Base-by-base conservation (phyloP, 148 eudicot genomes). In the Drosera capensis region DNA sequence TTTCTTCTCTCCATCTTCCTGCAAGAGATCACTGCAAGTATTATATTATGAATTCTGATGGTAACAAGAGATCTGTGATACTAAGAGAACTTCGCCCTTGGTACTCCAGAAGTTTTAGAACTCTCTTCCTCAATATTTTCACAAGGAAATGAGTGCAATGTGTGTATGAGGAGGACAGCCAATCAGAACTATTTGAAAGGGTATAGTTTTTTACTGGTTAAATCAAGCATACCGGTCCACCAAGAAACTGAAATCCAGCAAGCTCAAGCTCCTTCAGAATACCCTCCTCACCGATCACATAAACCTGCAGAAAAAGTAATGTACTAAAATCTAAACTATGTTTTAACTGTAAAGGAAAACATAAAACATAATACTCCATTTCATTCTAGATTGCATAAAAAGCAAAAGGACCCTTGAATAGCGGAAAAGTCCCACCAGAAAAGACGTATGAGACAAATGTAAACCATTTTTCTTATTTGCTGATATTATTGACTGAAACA, bases 201-300 rank as follows among this genome's bases (percentile, higher is more conserved):
- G 31, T 28, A 9, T 9, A 28, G 31, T 3, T 28, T 28, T n/a
- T n/a, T n/a, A n/a, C 31, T 28, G 31, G 6, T 28, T 34, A 34
- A 34, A 9, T 34, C 6, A 37, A 37, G 40, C 59, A 48, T 78
- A 90, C 97, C 75, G 93, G 97, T 20, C 97, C 97, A 51, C 97
- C 97, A 57, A 90, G 69, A 48, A 73, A 69, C 51, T 78, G 79
- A 71, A 68, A 74, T 45, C 97, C 97, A 39, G 97, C 97, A 40
- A 90, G 83, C 63, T 84, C 94, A 39, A 90, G 95, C 85, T 90
- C 97, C 68, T 78, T 80, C 58, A 80, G 73, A 60, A 90, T 90
- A 51, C 97, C 97, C 8, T 90, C 97, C 64, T 84, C 97, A 36
- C 97, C 97, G 67, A 90, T 77, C 46, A 90, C 97, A 62, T 90